Conservation (phyloP, 805 yeast genomes). For the Suhomyces sp. region DNA sequence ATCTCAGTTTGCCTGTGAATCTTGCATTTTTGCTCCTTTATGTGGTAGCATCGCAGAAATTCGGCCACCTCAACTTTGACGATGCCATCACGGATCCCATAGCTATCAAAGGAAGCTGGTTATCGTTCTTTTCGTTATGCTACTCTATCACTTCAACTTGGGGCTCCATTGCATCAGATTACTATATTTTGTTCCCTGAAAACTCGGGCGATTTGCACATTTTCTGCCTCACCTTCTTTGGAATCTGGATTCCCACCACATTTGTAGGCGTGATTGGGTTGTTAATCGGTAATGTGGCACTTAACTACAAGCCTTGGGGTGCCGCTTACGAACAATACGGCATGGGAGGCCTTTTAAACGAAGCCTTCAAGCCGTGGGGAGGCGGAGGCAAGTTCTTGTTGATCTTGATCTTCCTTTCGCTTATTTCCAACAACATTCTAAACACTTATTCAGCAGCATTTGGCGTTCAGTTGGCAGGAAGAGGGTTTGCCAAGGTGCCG, state of each 20-base stretch:
- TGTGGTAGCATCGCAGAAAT: conserved; percentile 53
- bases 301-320: conserved; percentile 30
- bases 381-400: conserved; percentile 33
- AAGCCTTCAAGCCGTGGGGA: conserved; percentile 36
- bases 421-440: conserved; percentile 35
- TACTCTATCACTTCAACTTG: conserved; percentile 84
- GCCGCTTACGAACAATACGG: conserved; percentile 27
- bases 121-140: conserved; percentile 68
- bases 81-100: conserved; percentile 33
- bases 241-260: conserved; percentile 48
- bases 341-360: conserved; percentile 31
- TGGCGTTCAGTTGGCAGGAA: conserved; percentile 31
- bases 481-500: conserved; percentile 26
- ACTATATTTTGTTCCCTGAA: conserved; percentile 78
- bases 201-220: conserved; percentile 53
- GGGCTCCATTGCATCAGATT: conserved; percentile 86
- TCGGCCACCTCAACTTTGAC: conserved; percentile 29
- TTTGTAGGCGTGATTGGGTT: conserved; percentile 32
- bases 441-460: conserved; percentile 37
- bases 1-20: conserved; percentile 65
- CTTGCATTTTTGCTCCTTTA: conserved; percentile 67
- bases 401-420: conserved; percentile 28
- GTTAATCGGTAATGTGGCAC: conserved; percentile 31
- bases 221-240: conserved; percentile 60
- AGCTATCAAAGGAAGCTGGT: conserved; percentile 62